These are phyloP conservation scores for Trypanosoma vivax DNA, from an alignment of 208 protist species.

Conservation along the genomic window DNA sequence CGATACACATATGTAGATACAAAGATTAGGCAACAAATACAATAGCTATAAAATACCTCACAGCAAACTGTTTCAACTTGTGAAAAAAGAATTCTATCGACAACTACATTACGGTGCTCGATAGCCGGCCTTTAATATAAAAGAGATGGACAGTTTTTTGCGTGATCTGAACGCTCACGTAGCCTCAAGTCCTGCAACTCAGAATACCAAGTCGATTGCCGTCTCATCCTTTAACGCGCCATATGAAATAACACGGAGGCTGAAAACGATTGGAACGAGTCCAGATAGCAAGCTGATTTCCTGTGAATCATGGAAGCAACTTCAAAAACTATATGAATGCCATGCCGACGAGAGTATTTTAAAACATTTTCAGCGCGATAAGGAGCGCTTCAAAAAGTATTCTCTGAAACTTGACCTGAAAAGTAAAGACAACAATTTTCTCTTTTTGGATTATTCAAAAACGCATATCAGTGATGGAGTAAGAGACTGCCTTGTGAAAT, in stretches of 20 bases:
- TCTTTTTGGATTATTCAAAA: conserved; percentile 96
- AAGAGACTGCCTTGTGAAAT: conserved; percentile 68
- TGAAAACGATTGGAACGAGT: conserved; percentile 23
- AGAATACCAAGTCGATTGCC: conserved; percentile 39
- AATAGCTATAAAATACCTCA: no score
- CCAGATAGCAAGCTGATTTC: conserved; percentile 37
- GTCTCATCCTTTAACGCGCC: conserved; percentile 56
- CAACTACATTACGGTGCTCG: no score
- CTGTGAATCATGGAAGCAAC: conserved; percentile 43
- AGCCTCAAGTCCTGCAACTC: conserved; percentile 23
- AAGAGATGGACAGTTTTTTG: conserved; percentile 48
- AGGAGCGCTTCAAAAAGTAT: conserved; percentile 59
- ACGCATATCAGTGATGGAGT: conserved; percentile 93
- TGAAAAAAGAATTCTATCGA: no score
- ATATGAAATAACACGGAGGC: conserved; percentile 47
- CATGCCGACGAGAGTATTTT: conserved; percentile 54
- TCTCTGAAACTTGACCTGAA: conserved; percentile 58
- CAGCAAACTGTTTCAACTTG: no score
- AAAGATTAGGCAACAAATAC: no score
- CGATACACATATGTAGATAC: no score
- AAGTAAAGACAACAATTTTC: conserved; percentile 57
- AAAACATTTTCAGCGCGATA: conserved; percentile 55
- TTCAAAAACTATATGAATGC: conserved; percentile 65
- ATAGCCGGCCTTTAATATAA: no score
- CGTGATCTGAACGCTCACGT: conserved; percentile 40